Base-by-base conservation (phyloP, 345 rosid genomes). In the Camelina laxa region DNA sequence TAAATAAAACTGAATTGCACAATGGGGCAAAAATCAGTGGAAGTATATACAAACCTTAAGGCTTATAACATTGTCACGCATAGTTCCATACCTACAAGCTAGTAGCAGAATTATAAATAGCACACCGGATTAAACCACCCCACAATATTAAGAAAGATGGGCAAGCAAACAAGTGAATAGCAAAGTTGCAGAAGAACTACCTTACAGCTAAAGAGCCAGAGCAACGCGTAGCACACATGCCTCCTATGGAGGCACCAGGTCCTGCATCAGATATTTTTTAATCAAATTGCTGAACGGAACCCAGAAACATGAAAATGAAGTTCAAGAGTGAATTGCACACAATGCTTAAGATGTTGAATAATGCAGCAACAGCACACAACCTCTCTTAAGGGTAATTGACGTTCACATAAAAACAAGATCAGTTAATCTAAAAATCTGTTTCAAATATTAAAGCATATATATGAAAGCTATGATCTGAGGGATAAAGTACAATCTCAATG, bases 211-310 rank as follows among this genome's bases (percentile, higher is more conserved):
- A 82, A 78, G 97, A 91, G 60, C 97, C 98, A 59, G 97, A 94
- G 88, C 96, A 94, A 44, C 97, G 96, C 60, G 97, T 91, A 63
- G 98, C 94, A 80, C 97, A 91, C 98, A 91, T 94, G 56, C 98
- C 98, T 53, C 98, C 96, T 19, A 94, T 87, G 60, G 85, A 83
- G 73, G 98, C 98, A 58, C 98, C 96, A 17, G 98, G 98, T 42
- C 97, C 98, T 94, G 90, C 64, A 77, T 42, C 68, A 71, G 2
- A 31, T 31, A 11, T 2, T 44, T 57, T 45, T 4, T 48, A 38
- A 59, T 58, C 66, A 57, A 67, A 60, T 20, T 71, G 31, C 45
- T 66, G 58, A 57, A 55, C 4, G 16, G 20, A 39, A 17, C 27
- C 16, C 49, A 72, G 31, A 13, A 33, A 67, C 16, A 33, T 47